Percentiles rank a stretch among this genome's conserved stretches.
Conservation (phyloP, 352 stramenopile species). For the Phytophthora nicotianae region DNA sequence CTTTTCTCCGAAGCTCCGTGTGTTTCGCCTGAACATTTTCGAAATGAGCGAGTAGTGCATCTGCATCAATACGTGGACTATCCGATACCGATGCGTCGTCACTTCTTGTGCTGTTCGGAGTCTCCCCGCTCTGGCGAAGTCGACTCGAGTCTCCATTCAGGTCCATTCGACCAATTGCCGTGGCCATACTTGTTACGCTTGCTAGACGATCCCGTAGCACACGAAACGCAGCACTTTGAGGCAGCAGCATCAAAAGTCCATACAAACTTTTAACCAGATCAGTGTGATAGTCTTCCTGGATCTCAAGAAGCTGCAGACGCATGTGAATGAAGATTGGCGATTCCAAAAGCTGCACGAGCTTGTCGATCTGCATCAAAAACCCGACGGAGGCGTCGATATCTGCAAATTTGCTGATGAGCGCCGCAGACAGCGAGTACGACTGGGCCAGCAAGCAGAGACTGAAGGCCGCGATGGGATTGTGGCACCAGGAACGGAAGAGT, state of each 20-base stretch:
- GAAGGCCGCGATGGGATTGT: conserved; percentile 97
- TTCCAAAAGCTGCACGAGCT: conserved; percentile 99
- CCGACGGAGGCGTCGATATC: conserved; percentile 96
- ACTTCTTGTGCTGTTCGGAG: conserved; percentile 22
- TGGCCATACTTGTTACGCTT: conserved; percentile 89
- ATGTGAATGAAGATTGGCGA: conserved; percentile 99
- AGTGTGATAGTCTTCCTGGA: conserved; percentile 93
- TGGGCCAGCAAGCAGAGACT: conserved; percentile 98
- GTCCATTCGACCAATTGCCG: conserved; percentile 79
- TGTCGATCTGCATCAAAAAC: conserved; percentile 99
- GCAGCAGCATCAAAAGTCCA: conserved; percentile 97
- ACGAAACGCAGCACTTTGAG: conserved; percentile 90
- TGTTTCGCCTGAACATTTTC: conserved; percentile 77
- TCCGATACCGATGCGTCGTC: conserved; percentile 15
- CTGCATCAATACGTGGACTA: conserved; percentile 49
- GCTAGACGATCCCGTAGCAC: conserved; percentile 84
- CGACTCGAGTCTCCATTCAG: conserved; percentile 42
- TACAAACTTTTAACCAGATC: conserved; percentile 98
- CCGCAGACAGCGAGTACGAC: conserved; percentile 97
- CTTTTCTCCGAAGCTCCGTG: conserved; percentile 72
- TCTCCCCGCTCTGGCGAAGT: conserved; percentile 17
- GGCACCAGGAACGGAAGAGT: conserved; percentile 95
- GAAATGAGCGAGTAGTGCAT: conserved; percentile 71
- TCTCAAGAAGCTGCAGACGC: conserved; percentile 97
- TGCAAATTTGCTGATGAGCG: conserved; percentile 97